Percentiles rank a stretch among this genome's conserved stretches.
These are phyloP conservation scores for Globisporangium nagaii DNA, from an alignment of 352 stramenopile genomes.

Conservation along the genomic window DNA sequence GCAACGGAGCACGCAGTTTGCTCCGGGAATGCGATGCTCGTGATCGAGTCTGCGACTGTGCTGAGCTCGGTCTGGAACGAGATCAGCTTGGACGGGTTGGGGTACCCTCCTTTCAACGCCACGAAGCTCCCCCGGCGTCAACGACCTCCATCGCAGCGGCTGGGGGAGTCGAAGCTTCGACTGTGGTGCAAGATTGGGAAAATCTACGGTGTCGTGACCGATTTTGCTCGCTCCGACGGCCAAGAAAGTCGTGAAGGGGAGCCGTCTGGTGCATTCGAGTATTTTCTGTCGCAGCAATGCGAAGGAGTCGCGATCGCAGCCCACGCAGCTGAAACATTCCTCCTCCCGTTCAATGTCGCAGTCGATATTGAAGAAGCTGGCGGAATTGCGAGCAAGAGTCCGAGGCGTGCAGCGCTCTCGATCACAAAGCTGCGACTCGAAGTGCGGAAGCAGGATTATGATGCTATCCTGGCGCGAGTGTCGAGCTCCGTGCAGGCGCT, in stretches of 20 bases:
- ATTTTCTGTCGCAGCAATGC: slow-evolving; percentile 17
- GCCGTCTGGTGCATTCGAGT: slow-evolving; percentile 25
- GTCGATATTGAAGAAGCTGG: slow-evolving; percentile 27
- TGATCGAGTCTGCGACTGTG: slow-evolving; percentile 44
- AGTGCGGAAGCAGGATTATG: slow-evolving; percentile 19
- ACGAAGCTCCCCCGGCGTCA: slow-evolving; percentile 47
- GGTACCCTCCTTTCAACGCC: slow-evolving; percentile 76
- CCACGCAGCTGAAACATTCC: slow-evolving; percentile 23
- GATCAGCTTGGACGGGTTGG: slow-evolving; percentile 61
- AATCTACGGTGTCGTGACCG: slow-evolving; percentile 33
- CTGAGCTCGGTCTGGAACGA: slow-evolving; percentile 38
- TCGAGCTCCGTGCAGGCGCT: not conserved
- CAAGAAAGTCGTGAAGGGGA: not conserved
- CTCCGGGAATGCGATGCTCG: slow-evolving; percentile 27
- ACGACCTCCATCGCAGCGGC: slow-evolving; percentile 36
- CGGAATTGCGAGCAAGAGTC: slow-evolving; percentile 1
- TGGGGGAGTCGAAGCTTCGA: slow-evolving; percentile 32
- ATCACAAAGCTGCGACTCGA: slow-evolving; percentile 31
- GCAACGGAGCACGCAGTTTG: slow-evolving; percentile 6
- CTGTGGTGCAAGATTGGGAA: slow-evolving; percentile 41
- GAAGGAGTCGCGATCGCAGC: slow-evolving; percentile 13
- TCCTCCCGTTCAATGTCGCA: slow-evolving; percentile 45
- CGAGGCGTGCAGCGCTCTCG: slow-evolving; percentile 17
- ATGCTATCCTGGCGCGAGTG: slow-evolving; percentile 11
- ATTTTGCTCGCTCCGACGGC: slow-evolving; percentile 12